A percentile compares a stretch with the other conserved stretches of the same genome.
These are phyloP conservation scores for Metschnikowia dekortorum DNA, from an alignment of 805 yeast genomes.

Conservation along the genomic window DNA sequence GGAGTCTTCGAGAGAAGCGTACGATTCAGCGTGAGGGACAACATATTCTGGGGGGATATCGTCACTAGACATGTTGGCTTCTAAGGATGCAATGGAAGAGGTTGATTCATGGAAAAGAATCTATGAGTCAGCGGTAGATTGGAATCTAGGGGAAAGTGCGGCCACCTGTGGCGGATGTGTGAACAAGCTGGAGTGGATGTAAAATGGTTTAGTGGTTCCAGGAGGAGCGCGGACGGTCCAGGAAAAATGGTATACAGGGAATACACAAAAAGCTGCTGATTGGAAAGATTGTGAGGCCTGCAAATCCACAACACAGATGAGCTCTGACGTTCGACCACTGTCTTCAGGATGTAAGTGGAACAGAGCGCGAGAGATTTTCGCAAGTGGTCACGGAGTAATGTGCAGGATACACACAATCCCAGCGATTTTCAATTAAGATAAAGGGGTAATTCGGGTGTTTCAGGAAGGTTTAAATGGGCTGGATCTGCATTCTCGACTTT, in stretches of 20 bases:
- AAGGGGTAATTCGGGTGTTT: neutral
- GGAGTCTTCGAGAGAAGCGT: conserved; percentile 6
- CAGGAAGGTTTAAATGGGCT: neutral
- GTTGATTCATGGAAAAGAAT: neutral
- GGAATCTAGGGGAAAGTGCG: neutral
- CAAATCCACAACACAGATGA: neutral
- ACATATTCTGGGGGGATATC: conserved; percentile 41
- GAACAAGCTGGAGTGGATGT: neutral
- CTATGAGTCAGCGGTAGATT: neutral
- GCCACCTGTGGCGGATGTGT: neutral
- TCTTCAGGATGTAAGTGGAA: neutral
- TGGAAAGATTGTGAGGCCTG: neutral
- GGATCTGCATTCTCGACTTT: neutral
- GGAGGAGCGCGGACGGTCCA: neutral
- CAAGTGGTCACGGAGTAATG: neutral
- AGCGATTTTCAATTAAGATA: neutral
- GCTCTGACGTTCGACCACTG: neutral
- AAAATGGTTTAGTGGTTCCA: neutral
- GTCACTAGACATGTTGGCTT: conserved; percentile 17
- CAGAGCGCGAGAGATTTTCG: conserved; percentile 1
- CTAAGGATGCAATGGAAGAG: neutral
- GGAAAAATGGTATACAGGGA: neutral
- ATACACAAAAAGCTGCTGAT: neutral
- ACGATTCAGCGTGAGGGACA: conserved; percentile 23
- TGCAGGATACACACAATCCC: neutral